Percentiles rank a stretch among this genome's conserved stretches.
Evolutionary conservation across 2,329 filamentous ascomycete genomes (phyloP).

Genomic region (Ophiocordyceps camponoti-floridani): DNA sequence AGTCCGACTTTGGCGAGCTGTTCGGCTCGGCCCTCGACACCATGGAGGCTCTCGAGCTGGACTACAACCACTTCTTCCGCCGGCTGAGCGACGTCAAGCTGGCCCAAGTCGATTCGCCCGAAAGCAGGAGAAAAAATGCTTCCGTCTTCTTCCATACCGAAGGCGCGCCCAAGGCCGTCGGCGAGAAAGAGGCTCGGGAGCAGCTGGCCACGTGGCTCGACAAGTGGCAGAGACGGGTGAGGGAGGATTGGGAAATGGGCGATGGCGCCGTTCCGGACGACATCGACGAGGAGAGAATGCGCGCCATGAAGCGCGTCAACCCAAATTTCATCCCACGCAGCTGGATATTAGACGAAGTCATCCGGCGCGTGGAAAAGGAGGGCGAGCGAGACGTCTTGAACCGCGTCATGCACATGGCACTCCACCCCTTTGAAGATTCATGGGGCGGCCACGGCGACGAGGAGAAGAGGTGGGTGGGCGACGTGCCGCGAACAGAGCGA

Average conservation of each 20-base stretch:
- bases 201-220: constrained; percentile 64
- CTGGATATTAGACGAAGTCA: constrained; percentile 89
- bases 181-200: constrained; percentile 45
- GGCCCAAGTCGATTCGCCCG: constrained; percentile 44
- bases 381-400: constrained; percentile 64
- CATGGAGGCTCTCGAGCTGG: constrained; percentile 65
- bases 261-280: constrained; percentile 9
- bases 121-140: constrained; percentile 43
- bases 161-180: constrained; percentile 38
- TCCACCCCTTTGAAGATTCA: constrained; percentile 67
- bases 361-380: constrained; percentile 70
- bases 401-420: constrained; percentile 63
- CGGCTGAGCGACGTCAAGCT: constrained; percentile 49
- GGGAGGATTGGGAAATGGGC: constrained; percentile 51
- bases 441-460: constrained; percentile 56
- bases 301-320: constrained; percentile 70
- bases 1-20: constrained; percentile 60
- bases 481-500: constrained; percentile 61
- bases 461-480: constrained; percentile 67
- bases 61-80: constrained; percentile 91
- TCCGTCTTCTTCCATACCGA: constrained; percentile 66
- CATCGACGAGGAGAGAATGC: constrained; percentile 43
- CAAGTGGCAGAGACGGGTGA: constrained; percentile 53
- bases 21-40: constrained; percentile 72
- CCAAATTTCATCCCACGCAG: constrained; percentile 82